Evolutionary conservation across 768 basidiomycete genomes (phyloP).

Genomic region (Dacryopinax spathularia): DNA sequence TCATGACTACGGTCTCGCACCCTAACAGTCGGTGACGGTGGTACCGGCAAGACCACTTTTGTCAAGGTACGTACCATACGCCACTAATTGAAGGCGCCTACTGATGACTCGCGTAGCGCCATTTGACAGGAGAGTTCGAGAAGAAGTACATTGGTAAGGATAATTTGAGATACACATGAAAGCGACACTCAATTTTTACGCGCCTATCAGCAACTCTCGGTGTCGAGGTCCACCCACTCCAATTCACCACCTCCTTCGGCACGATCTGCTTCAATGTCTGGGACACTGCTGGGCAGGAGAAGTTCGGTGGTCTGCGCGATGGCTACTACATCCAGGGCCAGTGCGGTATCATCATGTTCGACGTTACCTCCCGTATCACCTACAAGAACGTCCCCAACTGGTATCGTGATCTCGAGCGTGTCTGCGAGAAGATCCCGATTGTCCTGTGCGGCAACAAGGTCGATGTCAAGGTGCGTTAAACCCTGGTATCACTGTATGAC

Average conservation of each 20-base stretch:
- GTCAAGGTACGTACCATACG: conserved; percentile 57
- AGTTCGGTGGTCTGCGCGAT: conserved; percentile 96
- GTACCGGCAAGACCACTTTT: conserved; percentile 96
- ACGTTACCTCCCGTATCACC: conserved; percentile 97
- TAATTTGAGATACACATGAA: not conserved
- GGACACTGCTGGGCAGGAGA: conserved; percentile 99
- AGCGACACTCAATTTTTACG: not conserved
- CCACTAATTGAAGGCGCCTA: not conserved
- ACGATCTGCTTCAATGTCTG: conserved; percentile 99
- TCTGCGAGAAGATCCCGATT: conserved; percentile 99
- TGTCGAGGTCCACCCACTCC: conserved; percentile 95
- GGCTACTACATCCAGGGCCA: conserved; percentile 96
- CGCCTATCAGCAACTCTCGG: conserved; percentile 74
- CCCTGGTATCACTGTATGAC: not conserved
- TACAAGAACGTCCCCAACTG: conserved; percentile 99
- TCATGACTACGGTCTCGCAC: conserved; percentile 41
- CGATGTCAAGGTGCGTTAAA: conserved; percentile 71
- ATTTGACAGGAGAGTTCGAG: conserved; percentile 99
- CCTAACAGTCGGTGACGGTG: conserved; percentile 76
- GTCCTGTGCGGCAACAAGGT: conserved; percentile 99
- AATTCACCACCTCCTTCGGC: conserved; percentile 96
- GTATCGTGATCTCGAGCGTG: conserved; percentile 99
- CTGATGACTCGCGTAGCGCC: conserved; percentile 43
- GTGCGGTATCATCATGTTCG: conserved; percentile 99
- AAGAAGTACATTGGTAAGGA: conserved; percentile 95